Conservation (phyloP, 495 filamentous ascomycete species). For the Trypethelium eluteriae region DNA sequence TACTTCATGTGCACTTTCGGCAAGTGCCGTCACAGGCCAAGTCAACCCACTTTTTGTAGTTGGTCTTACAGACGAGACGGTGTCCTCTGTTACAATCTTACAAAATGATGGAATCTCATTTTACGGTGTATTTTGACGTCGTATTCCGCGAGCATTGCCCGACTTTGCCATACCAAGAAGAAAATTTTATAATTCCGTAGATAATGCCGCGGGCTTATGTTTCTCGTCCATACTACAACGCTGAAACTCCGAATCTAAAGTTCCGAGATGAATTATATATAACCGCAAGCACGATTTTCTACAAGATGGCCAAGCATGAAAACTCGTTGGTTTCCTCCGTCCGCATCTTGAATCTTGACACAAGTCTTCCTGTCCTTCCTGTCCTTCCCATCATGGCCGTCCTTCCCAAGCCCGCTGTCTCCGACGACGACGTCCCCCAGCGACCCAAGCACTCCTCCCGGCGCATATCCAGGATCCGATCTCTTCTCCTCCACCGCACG, state of each 20-base stretch:
- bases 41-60: too few relatives aligned
- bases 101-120: too few relatives aligned
- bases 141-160: too few relatives aligned
- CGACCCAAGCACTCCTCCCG: constrained; percentile 10
- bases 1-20: too few relatives aligned
- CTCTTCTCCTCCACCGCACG: constrained; percentile 11
- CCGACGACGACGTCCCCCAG: constrained; percentile 13
- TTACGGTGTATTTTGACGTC: too few relatives aligned
- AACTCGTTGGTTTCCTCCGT: constrained; percentile 4
- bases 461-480: neutral
- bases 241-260: constrained; percentile 10
- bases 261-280: constrained; percentile 12
- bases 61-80: too few relatives aligned
- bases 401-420: constrained; percentile 15
- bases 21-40: too few relatives aligned
- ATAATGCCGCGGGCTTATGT: constrained; percentile 11
- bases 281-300: neutral
- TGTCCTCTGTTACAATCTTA: too few relatives aligned
- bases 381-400: constrained; percentile 12
- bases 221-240: constrained; percentile 5
- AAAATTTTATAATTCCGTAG: constrained; percentile 1
- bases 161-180: too few relatives aligned
- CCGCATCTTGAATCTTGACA: constrained; percentile 7
- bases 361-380: constrained; percentile 7
- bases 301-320: constrained; percentile 10